Conservation (phyloP, 2,329 filamentous ascomycete genomes). For the Xylogone sp. region DNA sequence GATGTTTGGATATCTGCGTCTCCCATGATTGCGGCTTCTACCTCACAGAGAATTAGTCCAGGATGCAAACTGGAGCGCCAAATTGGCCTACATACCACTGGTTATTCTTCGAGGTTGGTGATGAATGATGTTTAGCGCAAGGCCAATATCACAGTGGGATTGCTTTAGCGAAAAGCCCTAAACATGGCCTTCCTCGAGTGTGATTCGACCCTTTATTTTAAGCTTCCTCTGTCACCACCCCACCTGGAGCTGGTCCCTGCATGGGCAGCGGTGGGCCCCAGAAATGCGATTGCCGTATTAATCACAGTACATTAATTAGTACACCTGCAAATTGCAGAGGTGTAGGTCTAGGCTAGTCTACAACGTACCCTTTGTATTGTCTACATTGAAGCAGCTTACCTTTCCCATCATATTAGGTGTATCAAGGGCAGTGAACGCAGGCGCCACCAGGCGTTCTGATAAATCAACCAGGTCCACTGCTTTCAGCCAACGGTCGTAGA, state of each 20-base stretch:
- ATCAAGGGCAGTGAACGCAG: too few species aligned
- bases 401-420: too few species aligned
- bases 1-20: slow-evolving; percentile 78
- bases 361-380: too few species aligned
- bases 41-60: not conserved
- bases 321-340: too few species aligned
- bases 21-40: slow-evolving; percentile 63
- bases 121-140: not conserved
- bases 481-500: too few species aligned
- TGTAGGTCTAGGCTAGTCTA: too few species aligned
- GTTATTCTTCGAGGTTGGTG: not conserved
- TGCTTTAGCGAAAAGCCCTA: not conserved
- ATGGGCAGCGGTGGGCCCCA: not conserved
- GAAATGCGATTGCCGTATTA: not conserved
- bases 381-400: too few species aligned
- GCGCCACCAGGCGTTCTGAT: too few species aligned
- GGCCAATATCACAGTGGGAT: not conserved
- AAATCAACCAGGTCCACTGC: too few species aligned
- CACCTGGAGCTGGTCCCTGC: not conserved
- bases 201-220: not conserved
- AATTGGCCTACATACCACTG: not conserved
- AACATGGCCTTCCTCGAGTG: not conserved
- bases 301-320: too few species aligned
- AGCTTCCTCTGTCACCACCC: not conserved
- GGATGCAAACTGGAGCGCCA: not conserved